These are phyloP conservation scores for Zasmidium angulare DNA, from an alignment of 2,329 filamentous ascomycete species.

Conservation along the genomic window DNA sequence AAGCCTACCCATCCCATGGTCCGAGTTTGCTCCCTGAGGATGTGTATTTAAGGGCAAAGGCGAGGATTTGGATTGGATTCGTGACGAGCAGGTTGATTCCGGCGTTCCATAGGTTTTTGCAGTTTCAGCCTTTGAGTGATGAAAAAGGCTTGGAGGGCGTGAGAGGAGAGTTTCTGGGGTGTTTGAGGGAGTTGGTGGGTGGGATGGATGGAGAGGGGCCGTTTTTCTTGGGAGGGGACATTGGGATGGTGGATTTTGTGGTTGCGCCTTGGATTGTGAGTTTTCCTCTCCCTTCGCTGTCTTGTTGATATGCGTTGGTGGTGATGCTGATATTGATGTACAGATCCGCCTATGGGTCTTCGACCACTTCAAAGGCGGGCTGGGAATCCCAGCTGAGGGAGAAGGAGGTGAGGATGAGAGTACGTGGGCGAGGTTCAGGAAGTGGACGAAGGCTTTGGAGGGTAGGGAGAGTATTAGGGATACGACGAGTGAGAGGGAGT, in stretches of 20 bases:
- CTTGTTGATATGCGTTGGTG: not conserved
- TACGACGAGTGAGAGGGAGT: conserved; percentile 66
- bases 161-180: conserved; percentile 57
- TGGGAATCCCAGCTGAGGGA: conserved; percentile 48
- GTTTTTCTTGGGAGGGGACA: conserved; percentile 64
- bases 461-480: conserved; percentile 62
- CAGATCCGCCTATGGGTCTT: conserved; percentile 65
- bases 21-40: conserved; percentile 59
- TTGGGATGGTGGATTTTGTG: conserved; percentile 69
- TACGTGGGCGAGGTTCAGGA: conserved; percentile 64
- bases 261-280: conserved; percentile 69
- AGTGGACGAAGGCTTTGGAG: conserved; percentile 62
- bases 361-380: conserved; percentile 68
- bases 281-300: not conserved
- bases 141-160: conserved; percentile 48
- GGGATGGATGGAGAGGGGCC: conserved; percentile 64
- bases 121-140: conserved; percentile 46
- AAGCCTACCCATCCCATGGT: conserved; percentile 58
- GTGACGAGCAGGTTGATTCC: conserved; percentile 67
- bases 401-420: conserved; percentile 54
- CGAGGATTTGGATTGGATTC: conserved; percentile 71
- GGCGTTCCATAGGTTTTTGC: conserved; percentile 63
- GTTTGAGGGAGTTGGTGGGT: conserved; percentile 60
- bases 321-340: not conserved
- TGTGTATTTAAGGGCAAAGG: conserved; percentile 64